Base-by-base conservation (phyloP, 2,329 filamentous ascomycete species). In the Pestalotiopsis sp. region DNA sequence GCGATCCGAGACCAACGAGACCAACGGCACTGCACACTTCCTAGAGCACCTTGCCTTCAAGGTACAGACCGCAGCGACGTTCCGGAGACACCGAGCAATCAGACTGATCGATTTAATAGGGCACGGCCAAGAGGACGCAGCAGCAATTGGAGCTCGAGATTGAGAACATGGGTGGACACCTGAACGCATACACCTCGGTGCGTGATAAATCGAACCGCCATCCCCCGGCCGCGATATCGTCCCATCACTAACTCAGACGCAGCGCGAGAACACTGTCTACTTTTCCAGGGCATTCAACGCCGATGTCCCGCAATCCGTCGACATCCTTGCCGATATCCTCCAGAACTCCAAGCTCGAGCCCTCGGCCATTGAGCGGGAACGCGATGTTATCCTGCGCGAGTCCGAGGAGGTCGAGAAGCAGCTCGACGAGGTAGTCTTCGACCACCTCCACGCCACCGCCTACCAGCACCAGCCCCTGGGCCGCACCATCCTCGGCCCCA, bases 351-450 rank as follows among this genome's bases (percentile, higher is more conserved):
- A 97, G 88, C 94, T 99, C 81, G 96, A 99, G 86, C 86, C 90
- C 79, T 86, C 89, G 69, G 95, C 96, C 77, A 98, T 96, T 80
- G 95, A 99, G 88, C 93, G 97, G 76, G 96, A 99, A 88, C 93
- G 96, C 81, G 95, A 98, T 85, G 97, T 99, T 79, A 99, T 99
- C 81, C 91, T 99, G 78, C 92, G 96, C 79, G 96, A 99, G 85
- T 96, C 97, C 78, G 96, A 99, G 86, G 96, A 99, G 88, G 97
- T 99, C 75, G 96, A 99, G 90, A 99, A 99, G 90, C 95, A 98
- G 87, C 87, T 98, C 69, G 97, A 99, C 87, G 96, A 99, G 86
- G 96, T 99, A 75, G 97, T 99, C 70, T 99, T 99, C 79, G 96
- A 99, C 86, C 96, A 99, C 85, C 88, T 99, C 69, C 96, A 99